A percentile compares a stretch with the other conserved stretches of the same genome.
Conservation (phyloP, 768 basidiomycete genomes). For the Suillus plorans region DNA sequence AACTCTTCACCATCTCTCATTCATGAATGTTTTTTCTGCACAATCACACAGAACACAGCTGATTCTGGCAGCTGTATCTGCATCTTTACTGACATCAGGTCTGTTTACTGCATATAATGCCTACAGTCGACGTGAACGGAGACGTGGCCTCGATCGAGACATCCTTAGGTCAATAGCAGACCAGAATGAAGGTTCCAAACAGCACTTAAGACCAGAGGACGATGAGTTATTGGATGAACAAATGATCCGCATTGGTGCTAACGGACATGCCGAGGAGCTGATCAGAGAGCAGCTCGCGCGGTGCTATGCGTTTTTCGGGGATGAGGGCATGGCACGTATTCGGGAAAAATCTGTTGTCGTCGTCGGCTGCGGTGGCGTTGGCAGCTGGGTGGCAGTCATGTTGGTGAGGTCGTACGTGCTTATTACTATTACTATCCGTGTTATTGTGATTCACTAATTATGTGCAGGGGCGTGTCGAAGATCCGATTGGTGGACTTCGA, state of each 20-base stretch:
- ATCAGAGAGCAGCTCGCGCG: conserved; percentile 88
- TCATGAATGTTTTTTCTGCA: conserved; percentile 23
- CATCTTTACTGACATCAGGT: conserved; percentile 61
- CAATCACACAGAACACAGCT: conserved; percentile 66
- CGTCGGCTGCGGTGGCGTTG: conserved; percentile 95
- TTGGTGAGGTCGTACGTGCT: conserved; percentile 78
- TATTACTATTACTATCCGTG: not conserved
- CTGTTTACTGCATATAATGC: conserved; percentile 58
- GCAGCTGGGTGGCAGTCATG: conserved; percentile 96
- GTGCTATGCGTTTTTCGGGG: conserved; percentile 94
- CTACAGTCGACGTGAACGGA: conserved; percentile 45
- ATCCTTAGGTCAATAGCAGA: conserved; percentile 50
- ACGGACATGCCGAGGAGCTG: conserved; percentile 72
- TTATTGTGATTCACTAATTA: conserved; percentile 1
- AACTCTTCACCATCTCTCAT: not conserved
- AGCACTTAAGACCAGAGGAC: not conserved
- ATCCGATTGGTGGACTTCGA: conserved; percentile 93
- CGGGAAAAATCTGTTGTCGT: conserved; percentile 77
- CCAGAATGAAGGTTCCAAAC: conserved; percentile 6
- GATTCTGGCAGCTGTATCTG: conserved; percentile 59
- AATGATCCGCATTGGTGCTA: not conserved
- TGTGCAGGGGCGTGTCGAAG: conserved; percentile 64
- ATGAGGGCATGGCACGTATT: conserved; percentile 81
- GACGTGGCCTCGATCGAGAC: conserved; percentile 58
- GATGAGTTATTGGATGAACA: not conserved